These are phyloP conservation scores for Zizania latifolia DNA, from an alignment of 176 grass and related monocot species.

Conservation along the genomic window DNA sequence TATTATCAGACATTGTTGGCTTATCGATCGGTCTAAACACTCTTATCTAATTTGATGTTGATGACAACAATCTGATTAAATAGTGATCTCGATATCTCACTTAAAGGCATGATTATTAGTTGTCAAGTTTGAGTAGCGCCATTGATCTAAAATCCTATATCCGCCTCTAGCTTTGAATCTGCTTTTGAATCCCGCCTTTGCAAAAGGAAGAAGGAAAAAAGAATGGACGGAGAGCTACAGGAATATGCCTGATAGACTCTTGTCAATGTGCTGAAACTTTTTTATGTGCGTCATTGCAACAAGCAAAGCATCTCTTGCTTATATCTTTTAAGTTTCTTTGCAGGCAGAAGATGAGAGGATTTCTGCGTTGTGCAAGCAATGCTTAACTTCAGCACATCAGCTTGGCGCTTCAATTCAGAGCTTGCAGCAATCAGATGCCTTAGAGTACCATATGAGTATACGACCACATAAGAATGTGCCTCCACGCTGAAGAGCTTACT, in stretches of 20 bases:
- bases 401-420: neutral
- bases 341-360: neutral
- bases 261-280: neutral
- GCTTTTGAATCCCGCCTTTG: neutral
- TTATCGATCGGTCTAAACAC: too few relatives aligned
- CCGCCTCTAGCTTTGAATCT: too few relatives aligned
- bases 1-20: too few relatives aligned
- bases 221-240: neutral
- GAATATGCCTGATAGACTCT: slow-evolving; percentile 4
- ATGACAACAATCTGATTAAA: too few relatives aligned
- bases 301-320: slow-evolving; percentile 12
- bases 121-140: too few relatives aligned
- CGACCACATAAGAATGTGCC: neutral
- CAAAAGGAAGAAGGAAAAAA: too few relatives aligned
- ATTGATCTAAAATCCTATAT: too few relatives aligned
- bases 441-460: slow-evolving; percentile 19
- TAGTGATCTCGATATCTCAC: too few relatives aligned
- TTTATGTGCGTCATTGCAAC: neutral
- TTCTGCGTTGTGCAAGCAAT: slow-evolving; percentile 7
- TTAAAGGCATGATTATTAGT: too few relatives aligned
- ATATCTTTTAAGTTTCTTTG: neutral
- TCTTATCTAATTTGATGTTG: too few relatives aligned
- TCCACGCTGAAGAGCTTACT: neutral
- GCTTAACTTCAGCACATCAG: slow-evolving; percentile 20
- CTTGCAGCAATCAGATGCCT: slow-evolving; percentile 15